These are phyloP conservation scores for Amborella trichopoda DNA, from an alignment of 164 flowering plant genomes.

Conservation along the genomic window DNA sequence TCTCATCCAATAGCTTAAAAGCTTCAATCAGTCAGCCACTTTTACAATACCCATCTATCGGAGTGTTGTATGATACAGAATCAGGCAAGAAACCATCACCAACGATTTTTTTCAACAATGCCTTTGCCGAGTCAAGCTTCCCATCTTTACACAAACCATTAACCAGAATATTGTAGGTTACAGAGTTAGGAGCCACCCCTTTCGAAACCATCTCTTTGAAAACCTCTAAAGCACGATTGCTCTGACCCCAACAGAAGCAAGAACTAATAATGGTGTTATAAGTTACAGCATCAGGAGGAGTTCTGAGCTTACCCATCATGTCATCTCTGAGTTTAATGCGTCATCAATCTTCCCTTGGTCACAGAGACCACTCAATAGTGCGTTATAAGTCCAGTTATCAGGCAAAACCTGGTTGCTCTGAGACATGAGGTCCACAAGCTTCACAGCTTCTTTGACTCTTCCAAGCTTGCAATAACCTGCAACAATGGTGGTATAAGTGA, in stretches of 20 bases:
- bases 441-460: conserved; percentile 54
- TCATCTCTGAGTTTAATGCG: conserved; percentile 43
- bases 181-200: conserved; percentile 42
- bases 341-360: conserved; percentile 47
- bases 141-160: conserved; percentile 60
- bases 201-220: conserved; percentile 46
- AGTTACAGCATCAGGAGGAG: conserved; percentile 62
- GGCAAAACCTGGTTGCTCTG: conserved; percentile 33
- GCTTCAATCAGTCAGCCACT: conserved; percentile 48
- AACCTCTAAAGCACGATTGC: conserved; percentile 34
- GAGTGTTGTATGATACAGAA: conserved; percentile 62
- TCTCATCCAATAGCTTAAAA: conserved; percentile 53
- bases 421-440: conserved; percentile 56
- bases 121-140: conserved; percentile 51
- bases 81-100: conserved; percentile 51
- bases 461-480: conserved; percentile 64
- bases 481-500: conserved; percentile 62
- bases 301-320: conserved; percentile 34
- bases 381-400: conserved; percentile 72
- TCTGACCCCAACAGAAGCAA: conserved; percentile 28
- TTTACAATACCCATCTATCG: conserved; percentile 54
- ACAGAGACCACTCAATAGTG: conserved; percentile 58
- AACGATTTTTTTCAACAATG: conserved; percentile 37
- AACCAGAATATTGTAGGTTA: conserved; percentile 51
- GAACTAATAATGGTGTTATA: conserved; percentile 75